Conservation (phyloP, 805 yeast genomes). For the Lachancea sp. region DNA sequence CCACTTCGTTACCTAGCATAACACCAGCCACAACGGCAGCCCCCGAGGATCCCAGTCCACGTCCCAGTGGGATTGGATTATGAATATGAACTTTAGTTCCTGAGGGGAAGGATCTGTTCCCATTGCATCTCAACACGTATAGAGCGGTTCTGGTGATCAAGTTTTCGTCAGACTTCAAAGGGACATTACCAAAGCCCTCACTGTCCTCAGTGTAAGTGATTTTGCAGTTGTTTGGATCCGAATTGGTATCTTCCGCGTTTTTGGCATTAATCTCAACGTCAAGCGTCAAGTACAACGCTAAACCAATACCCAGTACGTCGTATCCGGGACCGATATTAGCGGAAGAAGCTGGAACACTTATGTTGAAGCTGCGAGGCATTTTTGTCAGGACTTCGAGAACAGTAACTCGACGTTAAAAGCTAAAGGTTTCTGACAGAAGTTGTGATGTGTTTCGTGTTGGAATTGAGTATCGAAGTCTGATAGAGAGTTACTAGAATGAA, state of each 20-base stretch:
- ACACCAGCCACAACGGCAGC: constrained; percentile 99
- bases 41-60: constrained; percentile 96
- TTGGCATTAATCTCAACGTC: constrained; percentile 57
- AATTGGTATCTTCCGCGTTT: constrained; percentile 39
- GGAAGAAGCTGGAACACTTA: constrained; percentile 90
- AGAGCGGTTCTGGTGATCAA: constrained; percentile 89
- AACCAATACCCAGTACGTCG: constrained; percentile 91
- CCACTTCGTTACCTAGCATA: constrained; percentile 79
- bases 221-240: constrained; percentile 62
- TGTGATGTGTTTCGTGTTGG: no score
- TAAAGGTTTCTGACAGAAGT: no score
- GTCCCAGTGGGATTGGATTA: constrained; percentile 93
- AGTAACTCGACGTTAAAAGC: no score
- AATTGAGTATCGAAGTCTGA: no score
- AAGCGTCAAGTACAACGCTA: constrained; percentile 66
- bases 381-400: neutral
- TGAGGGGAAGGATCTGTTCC: constrained; percentile 64
- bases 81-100: constrained; percentile 76
- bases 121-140: constrained; percentile 82
- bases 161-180: constrained; percentile 69
- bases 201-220: constrained; percentile 61
- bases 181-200: constrained; percentile 78
- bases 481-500: no score
- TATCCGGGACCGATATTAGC: constrained; percentile 99
- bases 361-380: constrained; percentile 47